Evolutionary conservation across 345 rosid genomes (phyloP).

Genomic region (Syzygium aqueum): DNA sequence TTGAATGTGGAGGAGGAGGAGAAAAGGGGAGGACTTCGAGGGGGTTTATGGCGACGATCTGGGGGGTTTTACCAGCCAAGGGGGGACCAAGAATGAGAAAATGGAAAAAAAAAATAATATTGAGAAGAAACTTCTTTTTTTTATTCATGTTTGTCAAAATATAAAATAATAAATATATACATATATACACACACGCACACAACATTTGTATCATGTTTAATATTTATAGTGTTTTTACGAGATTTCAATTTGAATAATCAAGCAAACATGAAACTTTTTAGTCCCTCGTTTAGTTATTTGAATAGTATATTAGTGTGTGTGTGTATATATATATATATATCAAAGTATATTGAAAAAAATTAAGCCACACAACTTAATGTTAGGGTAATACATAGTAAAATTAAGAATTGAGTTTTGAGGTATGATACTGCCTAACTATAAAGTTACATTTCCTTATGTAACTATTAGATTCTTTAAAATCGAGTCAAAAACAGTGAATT

Average conservation of each 20-base stretch:
- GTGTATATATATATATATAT: too few relatives aligned
- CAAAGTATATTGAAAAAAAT: neutral
- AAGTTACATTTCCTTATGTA: neutral
- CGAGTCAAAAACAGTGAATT: too few relatives aligned
- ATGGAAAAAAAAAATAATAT: neutral
- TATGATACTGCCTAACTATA: fast-evolving
- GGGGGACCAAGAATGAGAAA: too few relatives aligned
- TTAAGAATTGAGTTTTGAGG: neutral
- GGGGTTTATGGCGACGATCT: neutral
- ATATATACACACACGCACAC: fast-evolving
- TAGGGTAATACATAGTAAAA: fast-evolving
- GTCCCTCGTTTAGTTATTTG: fast-evolving
- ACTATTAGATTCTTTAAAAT: neutral
- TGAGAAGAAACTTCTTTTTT: neutral
- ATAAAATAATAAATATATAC: neutral
- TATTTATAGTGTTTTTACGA: neutral
- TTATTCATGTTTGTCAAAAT: neutral
- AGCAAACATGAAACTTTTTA: neutral
- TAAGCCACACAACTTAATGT: neutral
- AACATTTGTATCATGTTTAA: neutral
- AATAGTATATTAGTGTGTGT: too few relatives aligned
- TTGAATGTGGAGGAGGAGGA: neutral
- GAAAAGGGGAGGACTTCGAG: neutral
- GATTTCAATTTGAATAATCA: neutral
- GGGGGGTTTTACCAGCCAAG: neutral